phyloP scores from a whole-genome alignment of 345 rosid species.

The Psidium guajava region DNA sequence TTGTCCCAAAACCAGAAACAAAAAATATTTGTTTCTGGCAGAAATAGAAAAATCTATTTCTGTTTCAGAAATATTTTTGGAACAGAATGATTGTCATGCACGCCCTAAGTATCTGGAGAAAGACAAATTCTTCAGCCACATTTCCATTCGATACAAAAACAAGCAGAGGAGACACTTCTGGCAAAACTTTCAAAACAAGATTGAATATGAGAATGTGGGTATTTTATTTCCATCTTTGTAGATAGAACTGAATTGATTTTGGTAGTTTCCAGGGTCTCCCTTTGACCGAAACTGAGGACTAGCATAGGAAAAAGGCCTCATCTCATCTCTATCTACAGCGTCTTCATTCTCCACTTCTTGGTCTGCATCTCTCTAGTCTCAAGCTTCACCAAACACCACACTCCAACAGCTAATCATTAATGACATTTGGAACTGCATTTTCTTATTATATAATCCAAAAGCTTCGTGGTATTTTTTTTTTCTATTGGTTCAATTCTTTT shows the following conservation, averaged over 20 bases:
- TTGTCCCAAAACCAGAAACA: too few species aligned
- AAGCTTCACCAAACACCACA: background rate
- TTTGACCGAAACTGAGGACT: background rate
- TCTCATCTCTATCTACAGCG: background rate
- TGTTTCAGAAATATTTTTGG: too few species aligned
- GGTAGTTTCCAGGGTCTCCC: background rate
- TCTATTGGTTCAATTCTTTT: background rate
- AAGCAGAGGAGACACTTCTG: background rate
- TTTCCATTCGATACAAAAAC: background rate
- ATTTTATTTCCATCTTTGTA: background rate
- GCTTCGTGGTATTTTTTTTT: background rate
- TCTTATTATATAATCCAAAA: background rate
- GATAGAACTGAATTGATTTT: background rate
- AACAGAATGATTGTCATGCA: too few species aligned
- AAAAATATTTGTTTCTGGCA: too few species aligned
- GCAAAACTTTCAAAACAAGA: background rate
- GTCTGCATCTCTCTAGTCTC: background rate
- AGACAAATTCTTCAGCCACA: background rate
- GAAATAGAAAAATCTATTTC: too few species aligned
- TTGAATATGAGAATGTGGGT: background rate
- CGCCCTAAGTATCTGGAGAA: background rate
- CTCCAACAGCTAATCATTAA: background rate
- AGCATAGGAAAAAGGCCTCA: background rate
- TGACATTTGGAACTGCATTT: background rate
- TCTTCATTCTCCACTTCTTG: background rate